phyloP scores from a whole-genome alignment of 768 basidiomycete species.

The Kwoniella pini region DNA sequence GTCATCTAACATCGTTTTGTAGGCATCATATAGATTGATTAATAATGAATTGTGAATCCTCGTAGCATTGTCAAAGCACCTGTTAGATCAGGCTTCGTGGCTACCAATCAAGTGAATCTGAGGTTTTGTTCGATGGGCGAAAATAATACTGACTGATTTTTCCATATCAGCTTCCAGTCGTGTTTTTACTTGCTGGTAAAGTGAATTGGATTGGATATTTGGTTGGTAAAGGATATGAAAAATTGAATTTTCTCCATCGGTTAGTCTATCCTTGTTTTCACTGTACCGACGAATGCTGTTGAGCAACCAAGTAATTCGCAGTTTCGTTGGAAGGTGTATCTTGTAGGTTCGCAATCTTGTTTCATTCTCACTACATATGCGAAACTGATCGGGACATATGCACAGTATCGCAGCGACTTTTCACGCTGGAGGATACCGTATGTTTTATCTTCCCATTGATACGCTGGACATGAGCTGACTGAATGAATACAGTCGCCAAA shows the following conservation, averaged over 20 bases:
- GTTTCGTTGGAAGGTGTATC: conserved; percentile 41
- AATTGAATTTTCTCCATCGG: conserved; percentile 38
- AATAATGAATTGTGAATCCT: neutral
- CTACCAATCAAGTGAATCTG: conserved; percentile 8
- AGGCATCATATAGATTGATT: too few species aligned
- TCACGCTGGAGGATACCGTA: conserved; percentile 44
- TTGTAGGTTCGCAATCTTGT: conserved; percentile 16
- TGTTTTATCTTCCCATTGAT: conserved; percentile 10
- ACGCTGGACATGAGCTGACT: neutral
- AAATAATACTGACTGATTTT: neutral
- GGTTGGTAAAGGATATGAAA: conserved; percentile 43
- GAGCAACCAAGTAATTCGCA: too few species aligned
- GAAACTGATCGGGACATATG: neutral
- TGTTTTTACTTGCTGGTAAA: conserved; percentile 42
- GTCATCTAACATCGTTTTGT: neutral
- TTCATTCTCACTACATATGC: too few species aligned
- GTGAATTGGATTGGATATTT: conserved; percentile 43
- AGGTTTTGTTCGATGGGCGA: too few species aligned
- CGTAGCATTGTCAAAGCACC: conserved; percentile 4
- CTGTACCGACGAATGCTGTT: too few species aligned
- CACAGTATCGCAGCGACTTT: conserved; percentile 29
- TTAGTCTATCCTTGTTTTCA: too few species aligned
- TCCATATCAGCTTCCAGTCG: conserved; percentile 39
- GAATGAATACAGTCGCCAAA: conserved; percentile 42
- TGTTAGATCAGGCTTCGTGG: conserved; percentile 9